Conservation (phyloP, 306 rosid species). For the Sicyos edulis region DNA sequence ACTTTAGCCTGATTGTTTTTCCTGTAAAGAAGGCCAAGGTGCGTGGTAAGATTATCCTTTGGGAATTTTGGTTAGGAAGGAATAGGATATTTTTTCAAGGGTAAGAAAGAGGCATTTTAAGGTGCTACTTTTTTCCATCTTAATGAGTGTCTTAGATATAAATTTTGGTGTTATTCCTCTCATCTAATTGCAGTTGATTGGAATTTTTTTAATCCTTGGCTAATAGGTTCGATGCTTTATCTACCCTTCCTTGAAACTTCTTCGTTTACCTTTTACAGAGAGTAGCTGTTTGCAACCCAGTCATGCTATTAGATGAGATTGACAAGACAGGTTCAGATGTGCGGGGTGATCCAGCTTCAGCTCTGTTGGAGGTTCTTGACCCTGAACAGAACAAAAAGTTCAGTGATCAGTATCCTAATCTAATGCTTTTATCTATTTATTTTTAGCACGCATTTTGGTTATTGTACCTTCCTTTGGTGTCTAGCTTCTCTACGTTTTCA, state of each 20-base stretch:
- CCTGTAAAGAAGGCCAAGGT: background rate
- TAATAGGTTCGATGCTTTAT: slow-evolving; percentile 15
- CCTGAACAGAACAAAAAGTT: slow-evolving; percentile 89
- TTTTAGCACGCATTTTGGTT: background rate
- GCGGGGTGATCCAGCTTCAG: slow-evolving; percentile 99
- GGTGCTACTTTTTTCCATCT: background rate
- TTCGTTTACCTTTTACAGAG: slow-evolving; percentile 38
- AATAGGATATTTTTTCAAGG: background rate
- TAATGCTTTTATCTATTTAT: background rate
- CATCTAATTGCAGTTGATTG: background rate
- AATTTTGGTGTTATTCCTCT: background rate
- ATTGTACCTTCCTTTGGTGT: slow-evolving; percentile 10
- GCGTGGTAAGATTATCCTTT: background rate
- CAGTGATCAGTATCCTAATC: slow-evolving; percentile 93
- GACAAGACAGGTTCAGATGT: slow-evolving; percentile 96
- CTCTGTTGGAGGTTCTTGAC: slow-evolving; percentile 93
- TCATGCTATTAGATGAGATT: slow-evolving; percentile 90
- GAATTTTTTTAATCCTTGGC: background rate
- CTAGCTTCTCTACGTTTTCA: background rate
- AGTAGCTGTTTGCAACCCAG: slow-evolving; percentile 84
- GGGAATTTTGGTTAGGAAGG: background rate
- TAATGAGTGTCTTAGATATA: background rate
- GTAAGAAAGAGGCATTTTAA: background rate
- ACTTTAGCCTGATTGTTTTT: background rate
- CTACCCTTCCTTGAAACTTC: slow-evolving; percentile 16